A percentile compares a stretch with the other conserved stretches of the same genome.
Evolutionary conservation across 2,329 filamentous ascomycete genomes (phyloP).

Genomic region (Neofusicoccum umdonicola): DNA sequence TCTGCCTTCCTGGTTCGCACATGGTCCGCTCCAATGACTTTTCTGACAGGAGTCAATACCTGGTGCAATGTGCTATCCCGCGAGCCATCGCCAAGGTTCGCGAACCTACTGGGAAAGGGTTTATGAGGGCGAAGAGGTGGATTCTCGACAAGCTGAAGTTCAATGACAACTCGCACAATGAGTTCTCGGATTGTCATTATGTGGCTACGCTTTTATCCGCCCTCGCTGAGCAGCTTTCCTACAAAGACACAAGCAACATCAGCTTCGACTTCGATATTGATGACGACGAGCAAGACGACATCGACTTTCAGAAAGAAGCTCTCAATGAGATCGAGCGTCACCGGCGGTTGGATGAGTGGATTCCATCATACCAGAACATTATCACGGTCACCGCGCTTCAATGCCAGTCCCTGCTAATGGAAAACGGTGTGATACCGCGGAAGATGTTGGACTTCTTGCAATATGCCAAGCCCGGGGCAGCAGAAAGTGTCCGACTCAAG

Average conservation of each 20-base stretch:
- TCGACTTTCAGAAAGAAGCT: conserved; percentile 55
- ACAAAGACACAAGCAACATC: conserved; percentile 19
- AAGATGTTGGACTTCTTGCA: conserved; percentile 59
- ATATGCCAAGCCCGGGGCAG: conserved; percentile 60
- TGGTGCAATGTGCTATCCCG: conserved; percentile 80
- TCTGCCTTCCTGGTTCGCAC: conserved; percentile 73
- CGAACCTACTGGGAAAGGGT: conserved; percentile 72
- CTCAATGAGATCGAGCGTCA: conserved; percentile 63
- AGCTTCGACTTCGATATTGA: conserved; percentile 47
- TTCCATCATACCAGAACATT: conserved; percentile 63
- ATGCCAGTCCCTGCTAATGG: conserved; percentile 57
- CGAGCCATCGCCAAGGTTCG: conserved; percentile 76
- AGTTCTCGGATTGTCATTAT: conserved; percentile 84
- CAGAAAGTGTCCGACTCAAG: conserved; percentile 58
- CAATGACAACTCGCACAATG: conserved; percentile 91
- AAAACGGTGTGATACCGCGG: conserved; percentile 52
- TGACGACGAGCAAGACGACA: conserved; percentile 52
- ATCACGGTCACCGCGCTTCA: conserved; percentile 61
- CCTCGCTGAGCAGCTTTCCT: conserved; percentile 54
- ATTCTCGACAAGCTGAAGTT: conserved; percentile 85
- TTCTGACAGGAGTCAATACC: conserved; percentile 78
- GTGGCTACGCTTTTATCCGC: conserved; percentile 74
- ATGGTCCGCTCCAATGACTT: conserved; percentile 92
- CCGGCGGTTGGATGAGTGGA: conserved; percentile 65
- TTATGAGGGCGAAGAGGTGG: conserved; percentile 75